Evolutionary conservation across 2,329 filamentous ascomycete genomes (phyloP).

Genomic region (Seiridium unicorne): DNA sequence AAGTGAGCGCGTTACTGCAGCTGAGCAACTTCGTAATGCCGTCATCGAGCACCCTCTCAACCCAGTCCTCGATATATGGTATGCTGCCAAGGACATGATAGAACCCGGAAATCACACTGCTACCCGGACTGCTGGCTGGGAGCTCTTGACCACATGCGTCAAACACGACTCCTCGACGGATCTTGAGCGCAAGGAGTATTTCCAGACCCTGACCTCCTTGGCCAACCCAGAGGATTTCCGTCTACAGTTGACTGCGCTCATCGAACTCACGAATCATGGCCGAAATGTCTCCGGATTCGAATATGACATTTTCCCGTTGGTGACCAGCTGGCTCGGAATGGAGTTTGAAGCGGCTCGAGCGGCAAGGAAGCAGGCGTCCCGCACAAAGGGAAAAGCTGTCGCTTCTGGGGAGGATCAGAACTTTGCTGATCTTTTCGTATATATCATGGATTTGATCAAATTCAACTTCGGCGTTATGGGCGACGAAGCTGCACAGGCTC

Average conservation of each 20-base stretch:
- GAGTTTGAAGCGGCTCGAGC: slow-evolving; percentile 52
- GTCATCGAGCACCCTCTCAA: slow-evolving; percentile 59
- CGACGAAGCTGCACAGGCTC: slow-evolving; percentile 56
- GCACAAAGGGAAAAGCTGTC: slow-evolving; percentile 39
- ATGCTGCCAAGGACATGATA: slow-evolving; percentile 64
- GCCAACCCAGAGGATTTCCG: slow-evolving; percentile 63
- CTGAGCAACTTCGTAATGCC: slow-evolving; percentile 53
- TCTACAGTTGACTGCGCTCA: slow-evolving; percentile 61
- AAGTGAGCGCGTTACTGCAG: slow-evolving; percentile 55
- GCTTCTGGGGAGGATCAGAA: slow-evolving; percentile 57
- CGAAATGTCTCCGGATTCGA: slow-evolving; percentile 65
- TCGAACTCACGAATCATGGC: slow-evolving; percentile 60
- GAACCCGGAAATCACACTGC: slow-evolving; percentile 51
- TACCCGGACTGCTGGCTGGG: slow-evolving; percentile 61
- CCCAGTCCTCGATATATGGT: slow-evolving; percentile 61
- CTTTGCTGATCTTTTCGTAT: slow-evolving; percentile 62
- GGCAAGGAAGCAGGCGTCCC: slow-evolving; percentile 48
- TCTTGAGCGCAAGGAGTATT: slow-evolving; percentile 65
- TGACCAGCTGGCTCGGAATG: slow-evolving; percentile 59
- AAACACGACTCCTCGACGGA: slow-evolving; percentile 63
- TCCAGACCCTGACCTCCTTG: slow-evolving; percentile 56
- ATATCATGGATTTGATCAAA: slow-evolving; percentile 68
- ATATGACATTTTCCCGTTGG: slow-evolving; percentile 62
- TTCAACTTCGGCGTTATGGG: slow-evolving; percentile 71
- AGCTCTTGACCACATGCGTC: slow-evolving; percentile 63